Evolutionary conservation across 108 stramenopile genomes (phyloP), one percentile per base, ranked within the genome.

Genomic region (Pseudonitzschia pungens): DNA sequence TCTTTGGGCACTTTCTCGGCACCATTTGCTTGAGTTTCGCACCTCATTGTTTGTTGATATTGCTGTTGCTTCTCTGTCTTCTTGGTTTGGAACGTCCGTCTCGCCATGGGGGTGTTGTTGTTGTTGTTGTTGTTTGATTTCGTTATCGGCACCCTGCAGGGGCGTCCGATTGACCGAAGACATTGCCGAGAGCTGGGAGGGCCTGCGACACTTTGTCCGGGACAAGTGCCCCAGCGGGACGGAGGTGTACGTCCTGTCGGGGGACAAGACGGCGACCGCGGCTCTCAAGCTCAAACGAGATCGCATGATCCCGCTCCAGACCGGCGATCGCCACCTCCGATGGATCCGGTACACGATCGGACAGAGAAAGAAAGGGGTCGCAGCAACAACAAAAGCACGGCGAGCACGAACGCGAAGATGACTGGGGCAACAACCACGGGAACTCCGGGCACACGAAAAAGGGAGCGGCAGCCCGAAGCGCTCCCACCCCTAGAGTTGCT

Each of bases 241-340:
- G 12, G 85, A 90, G 57, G 89, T 89, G 12, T 91, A 89, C 87
- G 86, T 92, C 36, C 66, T 94, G 57, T 87, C 86, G 36, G 93
- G 93, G 1, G 88, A 92, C 78, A 86, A 86, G 40, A 72, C 77
- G 26, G 56, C 87, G 27, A 94, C 93, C 9, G 77, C 78, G 44
- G 80, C 84, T 67, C 63, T 94, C 52, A 75, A 87, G 28, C 82
- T 92, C 78, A 81, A 78, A 48, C 83, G 88, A 62, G 82, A 84
- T 29, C 69, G 74, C 26, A 85, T 84, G 57, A 71, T 94, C 24
- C 85, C 84, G 18, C 62, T 92, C 42, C 75, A 84, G 62, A 90
- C 90, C 0, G 93, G 84, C n/a, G 80, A 87, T 11, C 89, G 89
- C 69, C 73, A 92, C 41, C 76, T 94, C 43, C 87, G 89, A 62